phyloP scores from a whole-genome alignment of 352 stramenopile species.

The Phytopythium mirpurense region DNA sequence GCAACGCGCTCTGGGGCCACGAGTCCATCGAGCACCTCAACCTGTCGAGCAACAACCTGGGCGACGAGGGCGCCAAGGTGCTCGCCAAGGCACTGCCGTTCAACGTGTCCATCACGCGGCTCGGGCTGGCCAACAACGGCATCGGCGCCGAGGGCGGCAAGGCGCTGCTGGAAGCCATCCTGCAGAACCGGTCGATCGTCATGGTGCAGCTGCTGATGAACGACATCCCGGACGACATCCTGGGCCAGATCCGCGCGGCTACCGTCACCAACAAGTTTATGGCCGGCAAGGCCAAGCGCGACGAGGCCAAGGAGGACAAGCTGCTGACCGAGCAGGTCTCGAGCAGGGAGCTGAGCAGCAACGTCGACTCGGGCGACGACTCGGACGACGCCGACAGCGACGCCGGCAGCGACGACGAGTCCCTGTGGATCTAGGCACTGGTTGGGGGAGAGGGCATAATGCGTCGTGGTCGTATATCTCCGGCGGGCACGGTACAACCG shows the following conservation, averaged over 20 bases:
- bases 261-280: slow-evolving; percentile 49
- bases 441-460: neutral
- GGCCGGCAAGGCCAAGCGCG: slow-evolving; percentile 28
- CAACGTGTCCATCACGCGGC: slow-evolving; percentile 45
- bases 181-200: slow-evolving; percentile 39
- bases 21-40: slow-evolving; percentile 38
- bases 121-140: slow-evolving; percentile 41
- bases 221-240: slow-evolving; percentile 27
- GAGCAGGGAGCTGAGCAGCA: slow-evolving; percentile 9
- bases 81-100: slow-evolving; percentile 40
- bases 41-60: slow-evolving; percentile 39
- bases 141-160: slow-evolving; percentile 34
- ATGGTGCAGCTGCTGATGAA: slow-evolving; percentile 42
- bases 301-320: slow-evolving; percentile 30
- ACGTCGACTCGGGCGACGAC: slow-evolving; percentile 10
- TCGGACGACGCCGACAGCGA: slow-evolving; percentile 18
- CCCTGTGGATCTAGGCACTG: slow-evolving; percentile 31
- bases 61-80: slow-evolving; percentile 36
- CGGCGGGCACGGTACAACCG: neutral
- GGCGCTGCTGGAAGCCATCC: slow-evolving; percentile 35
- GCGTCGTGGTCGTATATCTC: neutral
- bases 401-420: slow-evolving; percentile 28
- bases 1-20: slow-evolving; percentile 39
- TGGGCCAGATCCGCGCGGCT: slow-evolving; percentile 31
- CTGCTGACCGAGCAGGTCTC: slow-evolving; percentile 16